These are phyloP conservation scores for Cokeromyces recurvatus DNA, from an alignment of 371 early-diverging fungal species.

Conservation along the genomic window DNA sequence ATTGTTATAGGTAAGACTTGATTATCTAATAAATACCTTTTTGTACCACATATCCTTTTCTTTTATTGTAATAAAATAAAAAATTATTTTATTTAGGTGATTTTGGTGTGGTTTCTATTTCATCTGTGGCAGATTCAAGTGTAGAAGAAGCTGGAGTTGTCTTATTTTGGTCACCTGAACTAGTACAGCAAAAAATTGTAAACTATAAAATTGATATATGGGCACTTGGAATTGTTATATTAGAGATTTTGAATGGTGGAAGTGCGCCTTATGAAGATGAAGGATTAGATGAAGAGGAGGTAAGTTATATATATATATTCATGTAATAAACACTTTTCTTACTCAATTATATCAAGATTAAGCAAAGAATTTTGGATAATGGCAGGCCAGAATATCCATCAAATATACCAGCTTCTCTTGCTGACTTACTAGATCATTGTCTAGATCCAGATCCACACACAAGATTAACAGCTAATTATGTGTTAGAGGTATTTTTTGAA, in stretches of 20 bases:
- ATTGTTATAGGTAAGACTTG: conserved; percentile 41
- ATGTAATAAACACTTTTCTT: background rate
- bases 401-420: conserved; percentile 29
- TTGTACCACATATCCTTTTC: no score
- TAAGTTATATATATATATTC: conserved; percentile 9
- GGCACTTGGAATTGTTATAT: conserved; percentile 47
- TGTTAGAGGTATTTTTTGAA: conserved; percentile 26
- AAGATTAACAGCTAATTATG: conserved; percentile 28
- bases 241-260: conserved; percentile 44
- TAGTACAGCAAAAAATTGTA: conserved; percentile 40
- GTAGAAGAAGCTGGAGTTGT: conserved; percentile 51
- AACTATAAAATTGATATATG: conserved; percentile 45
- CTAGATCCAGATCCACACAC: conserved; percentile 33
- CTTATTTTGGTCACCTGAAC: conserved; percentile 51
- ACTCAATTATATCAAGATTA: conserved; percentile 30
- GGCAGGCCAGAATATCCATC: conserved; percentile 37
- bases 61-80: no score
- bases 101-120: conserved; percentile 49
- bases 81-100: no score
- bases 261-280: conserved; percentile 52
- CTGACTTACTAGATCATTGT: conserved; percentile 37
- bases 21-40: no score
- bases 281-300: conserved; percentile 41
- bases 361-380: conserved; percentile 35
- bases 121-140: conserved; percentile 42